phyloP scores from a whole-genome alignment of 495 filamentous ascomycete genomes.

The Podospora didyma region DNA sequence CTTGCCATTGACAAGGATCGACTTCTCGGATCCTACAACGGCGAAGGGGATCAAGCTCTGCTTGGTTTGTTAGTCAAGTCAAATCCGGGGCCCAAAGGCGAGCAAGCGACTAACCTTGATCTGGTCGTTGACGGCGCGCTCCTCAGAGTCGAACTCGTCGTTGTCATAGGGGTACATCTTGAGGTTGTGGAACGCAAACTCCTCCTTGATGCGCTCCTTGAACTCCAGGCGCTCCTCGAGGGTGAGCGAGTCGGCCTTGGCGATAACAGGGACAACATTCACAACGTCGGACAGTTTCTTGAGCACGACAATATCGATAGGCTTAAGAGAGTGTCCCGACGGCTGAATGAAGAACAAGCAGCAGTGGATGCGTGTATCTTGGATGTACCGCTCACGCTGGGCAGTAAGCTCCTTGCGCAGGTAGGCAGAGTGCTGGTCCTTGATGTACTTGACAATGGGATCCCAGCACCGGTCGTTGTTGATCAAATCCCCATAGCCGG shows the following conservation, averaged over 20 bases:
- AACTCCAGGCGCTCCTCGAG: conserved; percentile 93
- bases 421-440: conserved; percentile 99
- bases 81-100: neutral
- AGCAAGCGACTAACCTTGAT: conserved; percentile 74
- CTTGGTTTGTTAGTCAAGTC: conserved; percentile 9
- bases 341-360: conserved; percentile 99
- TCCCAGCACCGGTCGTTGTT: conserved; percentile 99
- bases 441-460: conserved; percentile 99
- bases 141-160: conserved; percentile 96
- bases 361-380: conserved; percentile 98
- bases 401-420: conserved; percentile 99
- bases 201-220: conserved; percentile 99
- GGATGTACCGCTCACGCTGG: conserved; percentile 97
- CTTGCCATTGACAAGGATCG: conserved; percentile 94
- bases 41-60: conserved; percentile 96
- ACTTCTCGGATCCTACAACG: conserved; percentile 96
- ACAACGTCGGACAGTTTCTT: conserved; percentile 99
- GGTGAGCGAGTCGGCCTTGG: conserved; percentile 95
- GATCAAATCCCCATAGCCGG: conserved; percentile 96
- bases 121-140: conserved; percentile 85
- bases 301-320: conserved; percentile 98
- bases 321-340: conserved; percentile 94
- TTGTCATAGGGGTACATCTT: conserved; percentile 99
- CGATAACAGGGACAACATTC: conserved; percentile 98
- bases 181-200: conserved; percentile 98